Evolutionary conservation across 1,284 basidiomycete species (phyloP).

Genomic region (Ustilago tritici): DNA sequence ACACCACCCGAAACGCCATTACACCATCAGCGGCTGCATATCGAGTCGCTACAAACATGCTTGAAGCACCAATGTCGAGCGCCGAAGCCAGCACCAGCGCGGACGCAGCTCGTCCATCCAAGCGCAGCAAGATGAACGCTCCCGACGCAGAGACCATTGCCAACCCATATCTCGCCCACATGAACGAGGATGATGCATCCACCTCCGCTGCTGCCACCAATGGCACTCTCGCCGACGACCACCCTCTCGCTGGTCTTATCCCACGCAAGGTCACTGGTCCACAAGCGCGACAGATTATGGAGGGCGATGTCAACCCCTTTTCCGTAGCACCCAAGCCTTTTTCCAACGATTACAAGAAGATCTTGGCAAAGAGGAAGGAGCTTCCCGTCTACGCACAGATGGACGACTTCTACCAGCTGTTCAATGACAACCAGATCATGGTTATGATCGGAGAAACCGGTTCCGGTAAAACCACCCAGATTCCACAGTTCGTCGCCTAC

Average conservation of each 20-base stretch:
- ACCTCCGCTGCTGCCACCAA: conserved; percentile 14
- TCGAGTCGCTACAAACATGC: not conserved
- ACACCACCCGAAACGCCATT: not conserved
- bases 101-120: conserved; percentile 45
- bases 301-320: conserved; percentile 89
- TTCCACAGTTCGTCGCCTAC: conserved; percentile 95
- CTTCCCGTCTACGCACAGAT: conserved; percentile 93
- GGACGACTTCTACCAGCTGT: conserved; percentile 90
- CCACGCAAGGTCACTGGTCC: conserved; percentile 80
- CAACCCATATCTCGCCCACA: conserved; percentile 65
- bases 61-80: conserved; percentile 22
- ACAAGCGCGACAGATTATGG: conserved; percentile 81
- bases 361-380: conserved; percentile 84
- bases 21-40: not conserved
- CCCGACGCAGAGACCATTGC: conserved; percentile 36
- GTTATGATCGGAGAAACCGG: conserved; percentile 99
- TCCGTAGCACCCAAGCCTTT: conserved; percentile 74
- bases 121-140: conserved; percentile 50
- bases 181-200: conserved; percentile 35
- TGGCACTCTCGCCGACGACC: conserved; percentile 57
- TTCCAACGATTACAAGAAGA: conserved; percentile 85
- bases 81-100: conserved; percentile 36
- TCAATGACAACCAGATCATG: conserved; percentile 86
- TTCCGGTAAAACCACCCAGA: conserved; percentile 98
- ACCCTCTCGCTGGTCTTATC: conserved; percentile 81